These are phyloP conservation scores for Prunus dulcis DNA, from an alignment of 306 rosid species.

Conservation along the genomic window DNA sequence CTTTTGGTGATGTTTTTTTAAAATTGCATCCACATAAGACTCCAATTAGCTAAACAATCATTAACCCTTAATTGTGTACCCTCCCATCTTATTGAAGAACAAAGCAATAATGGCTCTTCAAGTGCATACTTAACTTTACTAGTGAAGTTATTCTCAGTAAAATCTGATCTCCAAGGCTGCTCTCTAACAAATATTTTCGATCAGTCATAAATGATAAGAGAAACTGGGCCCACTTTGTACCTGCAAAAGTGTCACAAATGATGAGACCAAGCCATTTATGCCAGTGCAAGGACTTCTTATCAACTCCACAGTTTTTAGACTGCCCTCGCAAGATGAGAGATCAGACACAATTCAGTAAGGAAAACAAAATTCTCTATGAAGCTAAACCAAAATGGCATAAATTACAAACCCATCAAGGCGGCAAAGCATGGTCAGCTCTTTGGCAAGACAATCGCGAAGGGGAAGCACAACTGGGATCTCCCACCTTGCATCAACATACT, in stretches of 20 bases:
- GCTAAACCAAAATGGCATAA: background rate
- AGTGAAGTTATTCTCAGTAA: slow-evolving; percentile 1
- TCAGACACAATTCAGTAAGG: slow-evolving; percentile 30
- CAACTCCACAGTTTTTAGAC: slow-evolving; percentile 65
- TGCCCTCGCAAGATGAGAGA: slow-evolving; percentile 77
- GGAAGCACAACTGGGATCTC: slow-evolving; percentile 81
- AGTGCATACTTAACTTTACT: background rate
- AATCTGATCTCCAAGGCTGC: background rate
- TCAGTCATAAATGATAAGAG: slow-evolving; percentile 8
- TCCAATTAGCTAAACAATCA: slow-evolving; percentile 8
- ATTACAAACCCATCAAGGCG: slow-evolving; percentile 80
- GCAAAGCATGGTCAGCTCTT: slow-evolving; percentile 79
- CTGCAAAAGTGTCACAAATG: slow-evolving; percentile 84
- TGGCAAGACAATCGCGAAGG: slow-evolving; percentile 79
- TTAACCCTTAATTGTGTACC: background rate
- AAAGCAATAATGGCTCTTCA: background rate
- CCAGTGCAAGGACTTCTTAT: slow-evolving; percentile 41
- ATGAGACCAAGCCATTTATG: slow-evolving; percentile 79
- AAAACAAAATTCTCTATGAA: background rate
- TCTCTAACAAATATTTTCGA: background rate
- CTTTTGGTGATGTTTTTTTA: background rate
- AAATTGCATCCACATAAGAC: background rate
- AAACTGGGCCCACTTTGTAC: slow-evolving; percentile 31
- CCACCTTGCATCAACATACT: slow-evolving; percentile 89
- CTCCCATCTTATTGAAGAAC: background rate